Base-by-base conservation (phyloP, 768 basidiomycete genomes). In the Lentinula lateritia region DNA sequence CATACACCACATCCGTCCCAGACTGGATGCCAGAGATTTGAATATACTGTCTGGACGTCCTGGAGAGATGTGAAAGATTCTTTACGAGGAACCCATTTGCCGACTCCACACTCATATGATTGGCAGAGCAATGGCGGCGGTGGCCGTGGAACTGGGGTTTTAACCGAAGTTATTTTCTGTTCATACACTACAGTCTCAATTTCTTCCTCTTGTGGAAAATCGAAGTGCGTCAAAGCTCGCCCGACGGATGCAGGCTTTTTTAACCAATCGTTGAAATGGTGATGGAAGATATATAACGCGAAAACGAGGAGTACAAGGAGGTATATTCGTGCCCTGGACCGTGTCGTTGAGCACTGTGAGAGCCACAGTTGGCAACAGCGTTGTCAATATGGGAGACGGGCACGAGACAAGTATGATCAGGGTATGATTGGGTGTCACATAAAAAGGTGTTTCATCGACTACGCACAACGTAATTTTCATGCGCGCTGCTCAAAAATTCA, bases 1-100 rank as follows among this genome's bases (percentile, higher is more conserved):
- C 64, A 62, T 6, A 69, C 64, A 41, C 64, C 64, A 63, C 72
- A 73, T 20, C 72, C 71, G 35, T 65, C 68, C 71, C 71, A 73
- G 13, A 69, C 60, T 32, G 61, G 62, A 46, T 70, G 68, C 28
- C 65, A 60, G 50, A 67, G 62, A 61, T 70, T 70, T 18, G 68
- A 67, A 20, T 67, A 70, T 5, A 64, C 66, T 18, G 61, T 60
- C 42, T 67, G 66, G 50, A 73, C 65, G 41, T 73, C 64, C 18
- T 62, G 65, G 3, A 72, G 48, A 2, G 56, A 59, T 18, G 56
- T 66, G 61, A 71, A 71, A 1, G 67, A 67, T 7, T 67, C 67
- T 32, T 65, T 38, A 10, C 71, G 63, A 20, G 69, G 72, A 35
- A 48, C 58, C 72, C 72, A 73, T 32, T 63, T 52, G 16, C 72